Conservation (phyloP, 208 protist species). For the Histomonas meleagridis region DNA sequence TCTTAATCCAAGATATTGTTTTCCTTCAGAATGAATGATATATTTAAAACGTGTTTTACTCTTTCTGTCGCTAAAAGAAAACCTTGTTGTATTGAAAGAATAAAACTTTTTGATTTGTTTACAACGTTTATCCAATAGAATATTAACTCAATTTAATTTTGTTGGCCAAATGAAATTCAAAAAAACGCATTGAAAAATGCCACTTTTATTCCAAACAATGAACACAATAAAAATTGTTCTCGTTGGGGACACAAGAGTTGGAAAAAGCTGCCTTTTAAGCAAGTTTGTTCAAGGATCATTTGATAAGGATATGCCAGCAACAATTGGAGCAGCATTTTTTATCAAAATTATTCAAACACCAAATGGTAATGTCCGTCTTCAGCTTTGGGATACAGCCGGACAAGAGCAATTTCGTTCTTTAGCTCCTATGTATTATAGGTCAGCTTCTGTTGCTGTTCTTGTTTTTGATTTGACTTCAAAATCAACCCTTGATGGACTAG, state of each 20-base stretch:
- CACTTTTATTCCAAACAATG: too few relatives aligned
- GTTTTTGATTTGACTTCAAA: neutral
- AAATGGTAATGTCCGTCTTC: neutral
- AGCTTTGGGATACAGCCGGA: constrained; percentile 24
- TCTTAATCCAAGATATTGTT: too few relatives aligned
- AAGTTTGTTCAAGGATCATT: neutral
- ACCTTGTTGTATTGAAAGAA: too few relatives aligned
- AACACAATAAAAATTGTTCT: neutral
- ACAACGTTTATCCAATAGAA: too few relatives aligned
- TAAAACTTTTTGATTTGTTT: too few relatives aligned
- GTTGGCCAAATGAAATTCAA: too few relatives aligned
- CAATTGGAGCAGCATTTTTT: constrained; percentile 12
- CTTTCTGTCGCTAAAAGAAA: too few relatives aligned
- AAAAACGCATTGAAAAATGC: too few relatives aligned
- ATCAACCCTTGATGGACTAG: neutral
- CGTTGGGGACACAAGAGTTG: constrained; percentile 18
- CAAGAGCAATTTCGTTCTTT: constrained; percentile 23
- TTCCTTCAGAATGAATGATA: too few relatives aligned
- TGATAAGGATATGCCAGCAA: neutral
- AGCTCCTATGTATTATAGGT: constrained; percentile 11
- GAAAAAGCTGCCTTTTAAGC: neutral
- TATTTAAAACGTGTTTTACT: too few relatives aligned
- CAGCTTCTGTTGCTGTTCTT: neutral
- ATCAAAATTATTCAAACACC: constrained; percentile 9
- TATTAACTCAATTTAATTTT: too few relatives aligned